These are phyloP conservation scores for Syncephalastrum racemosum DNA, from an alignment of 371 early-diverging fungal species.

Conservation along the genomic window DNA sequence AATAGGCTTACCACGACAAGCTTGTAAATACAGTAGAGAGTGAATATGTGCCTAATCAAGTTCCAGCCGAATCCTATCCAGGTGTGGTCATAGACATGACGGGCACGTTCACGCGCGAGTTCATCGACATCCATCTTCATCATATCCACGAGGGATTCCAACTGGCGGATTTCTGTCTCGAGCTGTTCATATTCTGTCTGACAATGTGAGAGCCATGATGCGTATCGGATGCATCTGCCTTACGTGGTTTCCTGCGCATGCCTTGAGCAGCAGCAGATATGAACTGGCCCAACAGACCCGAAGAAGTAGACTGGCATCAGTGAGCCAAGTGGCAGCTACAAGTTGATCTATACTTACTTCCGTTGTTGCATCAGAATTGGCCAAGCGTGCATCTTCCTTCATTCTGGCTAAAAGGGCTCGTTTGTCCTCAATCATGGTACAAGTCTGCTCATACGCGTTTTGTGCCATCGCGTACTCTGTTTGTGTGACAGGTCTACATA, in stretches of 20 bases:
- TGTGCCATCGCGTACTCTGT: conserved; percentile 33
- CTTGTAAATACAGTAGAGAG: conserved; percentile 88
- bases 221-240: too few species aligned
- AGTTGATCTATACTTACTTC: too few species aligned
- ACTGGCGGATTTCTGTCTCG: conserved; percentile 34
- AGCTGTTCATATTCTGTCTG: conserved; percentile 20
- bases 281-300: too few species aligned
- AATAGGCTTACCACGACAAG: conserved; percentile 62
- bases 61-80: conserved; percentile 77
- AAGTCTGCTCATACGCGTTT: conserved; percentile 36
- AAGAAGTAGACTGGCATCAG: too few species aligned
- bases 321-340: too few species aligned
- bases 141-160: conserved; percentile 23
- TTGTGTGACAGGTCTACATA: conserved; percentile 29
- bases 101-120: conserved; percentile 27
- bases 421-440: conserved; percentile 30
- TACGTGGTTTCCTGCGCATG: too few species aligned
- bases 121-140: conserved; percentile 45
- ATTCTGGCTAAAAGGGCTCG: conserved; percentile 1
- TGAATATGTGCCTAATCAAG: conserved; percentile 77
- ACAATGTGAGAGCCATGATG: too few species aligned
- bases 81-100: conserved; percentile 41
- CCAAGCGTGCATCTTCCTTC: neutral
- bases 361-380: too few species aligned
- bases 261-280: too few species aligned